Base-by-base conservation (phyloP, 2,329 filamentous ascomycete species). In the Penicillium expansum region DNA sequence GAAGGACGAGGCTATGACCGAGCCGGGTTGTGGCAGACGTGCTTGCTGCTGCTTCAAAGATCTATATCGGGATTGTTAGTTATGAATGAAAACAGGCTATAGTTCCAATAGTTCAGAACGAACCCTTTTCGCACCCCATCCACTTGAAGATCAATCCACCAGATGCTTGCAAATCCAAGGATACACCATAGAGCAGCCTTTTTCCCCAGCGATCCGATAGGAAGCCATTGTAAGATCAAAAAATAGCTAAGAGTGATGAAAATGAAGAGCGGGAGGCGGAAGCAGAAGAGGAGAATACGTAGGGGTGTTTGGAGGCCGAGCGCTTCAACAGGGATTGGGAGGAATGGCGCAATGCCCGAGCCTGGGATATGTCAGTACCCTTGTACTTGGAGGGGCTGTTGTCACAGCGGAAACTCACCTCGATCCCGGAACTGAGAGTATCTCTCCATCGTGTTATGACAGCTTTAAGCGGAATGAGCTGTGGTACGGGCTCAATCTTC, bases 91-190 rank as follows among this genome's bases (percentile, higher is more conserved):
- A 8, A 3, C 8, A 9, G 43, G 43, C 8, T 9, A n/a, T 39
- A 32, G 16, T 48, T n/a, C 24, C 18, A 35, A 27, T 14, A 9
- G 16, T 2, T 16, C 13, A 11, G 18, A 18, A 70, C 80, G 55
- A 74, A 92, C 77, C 94, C 94, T 77, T 92, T 90, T 76, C 91
- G 92, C 52, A 99, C 94, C 57, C 93, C 93, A 73, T 99, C 94
- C 63, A 99, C 91, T 74, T 97, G 93, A n/a, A 99, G 80, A 75
- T 99, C 94, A 55, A 97, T 88, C 93, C 93, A 97, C 92, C 92
- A 97, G 56, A 99, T 90, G 29, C 94, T 93, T 0, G 92, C 91
- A 57, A 96, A 89, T 37, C 86, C 89, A 65, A 99, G 84, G 63
- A 97, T 84, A 59, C 86, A 83, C 93, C 94, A 97, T 52, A 97